These are phyloP conservation scores for Myriosclerotinia duriaeana DNA, from an alignment of 2,329 filamentous ascomycete species.

Conservation along the genomic window DNA sequence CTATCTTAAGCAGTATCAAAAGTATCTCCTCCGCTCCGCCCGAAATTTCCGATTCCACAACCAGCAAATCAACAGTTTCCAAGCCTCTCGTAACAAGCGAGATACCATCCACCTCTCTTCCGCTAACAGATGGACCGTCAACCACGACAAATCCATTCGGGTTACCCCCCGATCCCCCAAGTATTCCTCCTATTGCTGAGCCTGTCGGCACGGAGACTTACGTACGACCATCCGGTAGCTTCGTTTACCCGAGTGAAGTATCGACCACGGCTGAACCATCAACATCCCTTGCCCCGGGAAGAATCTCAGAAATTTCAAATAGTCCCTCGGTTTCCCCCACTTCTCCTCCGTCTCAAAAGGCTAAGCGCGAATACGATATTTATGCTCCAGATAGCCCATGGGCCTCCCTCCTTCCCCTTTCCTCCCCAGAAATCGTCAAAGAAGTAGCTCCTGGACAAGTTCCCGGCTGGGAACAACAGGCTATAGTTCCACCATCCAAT, in stretches of 20 bases:
- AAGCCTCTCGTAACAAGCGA: background rate
- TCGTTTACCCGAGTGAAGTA: background rate
- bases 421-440: background rate
- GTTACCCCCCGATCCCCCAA: constrained; percentile 1
- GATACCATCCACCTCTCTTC: background rate
- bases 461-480: constrained; percentile 13
- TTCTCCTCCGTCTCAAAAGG: no score
- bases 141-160: background rate
- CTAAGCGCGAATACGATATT: constrained; percentile 7
- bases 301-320: no score
- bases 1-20: background rate
- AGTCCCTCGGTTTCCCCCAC: no score
- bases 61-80: background rate
- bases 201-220: background rate
- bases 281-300: no score
- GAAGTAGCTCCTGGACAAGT: background rate
- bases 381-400: background rate
- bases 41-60: background rate
- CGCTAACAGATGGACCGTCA: background rate
- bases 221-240: background rate
- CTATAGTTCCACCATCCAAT: background rate
- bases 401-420: background rate
- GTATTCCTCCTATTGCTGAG: constrained; percentile 1
- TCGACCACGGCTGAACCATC: background rate
- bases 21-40: background rate